Conservation (phyloP, 805 yeast species). For the Saturnispora halmiae region DNA sequence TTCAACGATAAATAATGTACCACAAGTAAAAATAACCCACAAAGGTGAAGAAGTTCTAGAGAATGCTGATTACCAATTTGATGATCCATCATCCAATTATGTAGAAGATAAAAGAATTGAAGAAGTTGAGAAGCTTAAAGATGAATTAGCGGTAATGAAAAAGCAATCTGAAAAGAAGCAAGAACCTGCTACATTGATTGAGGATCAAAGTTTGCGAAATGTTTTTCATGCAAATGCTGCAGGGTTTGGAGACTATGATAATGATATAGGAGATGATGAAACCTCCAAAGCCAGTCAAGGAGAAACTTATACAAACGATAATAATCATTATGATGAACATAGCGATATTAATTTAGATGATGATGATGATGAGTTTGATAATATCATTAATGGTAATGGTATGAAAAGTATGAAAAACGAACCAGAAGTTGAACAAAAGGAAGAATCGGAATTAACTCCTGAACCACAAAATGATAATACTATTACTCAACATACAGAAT, state of each 20-base stretch:
- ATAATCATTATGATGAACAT: constrained; percentile 9
- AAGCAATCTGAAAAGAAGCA: constrained; percentile 11
- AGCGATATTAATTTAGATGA: constrained; percentile 11
- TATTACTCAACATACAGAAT: background rate
- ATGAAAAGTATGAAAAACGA: background rate
- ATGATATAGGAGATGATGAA: constrained; percentile 7
- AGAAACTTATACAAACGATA: background rate
- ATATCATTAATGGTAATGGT: constrained; percentile 11
- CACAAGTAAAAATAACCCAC: constrained; percentile 65
- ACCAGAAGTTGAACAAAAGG: background rate
- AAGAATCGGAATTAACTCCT: background rate
- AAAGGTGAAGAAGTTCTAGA: constrained; percentile 83
- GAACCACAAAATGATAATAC: too few relatives aligned
- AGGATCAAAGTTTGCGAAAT: constrained; percentile 3
- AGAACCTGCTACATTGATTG: constrained; percentile 1
- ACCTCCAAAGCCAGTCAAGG: constrained; percentile 3
- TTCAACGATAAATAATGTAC: constrained; percentile 36
- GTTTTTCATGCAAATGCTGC: constrained; percentile 7
- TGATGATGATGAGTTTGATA: constrained; percentile 17
- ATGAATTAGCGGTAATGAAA: constrained; percentile 8
- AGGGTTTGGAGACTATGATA: constrained; percentile 9
- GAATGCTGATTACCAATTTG: constrained; percentile 30
- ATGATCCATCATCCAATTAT: constrained; percentile 16
- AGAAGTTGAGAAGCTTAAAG: constrained; percentile 22
- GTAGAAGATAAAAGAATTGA: constrained; percentile 16